A percentile compares a stretch with the other conserved stretches of the same genome.
Conservation (phyloP, 2,329 filamentous ascomycete species). For the Trichoderma guizhouense region DNA sequence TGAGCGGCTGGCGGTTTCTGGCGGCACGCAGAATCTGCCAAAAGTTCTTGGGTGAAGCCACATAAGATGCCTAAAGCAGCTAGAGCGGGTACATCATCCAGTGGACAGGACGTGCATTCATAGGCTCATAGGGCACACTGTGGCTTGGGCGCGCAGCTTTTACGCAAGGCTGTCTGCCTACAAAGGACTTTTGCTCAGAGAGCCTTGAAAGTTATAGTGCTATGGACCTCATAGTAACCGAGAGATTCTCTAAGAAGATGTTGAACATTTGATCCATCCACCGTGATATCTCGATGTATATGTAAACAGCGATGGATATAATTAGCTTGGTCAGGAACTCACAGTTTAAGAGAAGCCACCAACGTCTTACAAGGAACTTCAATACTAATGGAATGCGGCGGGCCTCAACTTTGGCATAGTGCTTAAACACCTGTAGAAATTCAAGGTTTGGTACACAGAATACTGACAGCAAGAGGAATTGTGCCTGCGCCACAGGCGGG, state of each 20-base stretch:
- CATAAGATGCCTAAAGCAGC: constrained; percentile 10
- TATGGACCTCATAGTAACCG: not conserved
- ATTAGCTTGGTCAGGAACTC: not conserved
- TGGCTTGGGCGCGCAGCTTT: not conserved
- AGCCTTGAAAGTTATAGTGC: too few relatives aligned
- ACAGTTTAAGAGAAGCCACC: not conserved
- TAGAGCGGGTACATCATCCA: not conserved
- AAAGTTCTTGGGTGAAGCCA: constrained; percentile 17
- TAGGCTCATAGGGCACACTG: not conserved
- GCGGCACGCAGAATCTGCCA: constrained; percentile 16
- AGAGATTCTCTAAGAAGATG: not conserved
- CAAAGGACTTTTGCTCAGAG: not conserved
- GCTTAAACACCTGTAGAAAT: not conserved
- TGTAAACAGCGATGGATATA: not conserved
- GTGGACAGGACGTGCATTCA: not conserved
- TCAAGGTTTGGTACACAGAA: not conserved
- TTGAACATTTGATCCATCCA: not conserved
- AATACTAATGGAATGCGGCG: not conserved
- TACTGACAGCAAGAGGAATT: not conserved
- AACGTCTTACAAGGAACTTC: not conserved
- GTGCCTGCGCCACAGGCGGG: constrained; percentile 20
- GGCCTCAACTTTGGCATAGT: not conserved
- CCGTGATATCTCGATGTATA: not conserved
- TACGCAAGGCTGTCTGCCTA: not conserved
- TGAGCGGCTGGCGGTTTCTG: constrained; percentile 13